Evolutionary conservation across 2,329 filamentous ascomycete genomes (phyloP).

Genomic region (Alternaria alternata): DNA sequence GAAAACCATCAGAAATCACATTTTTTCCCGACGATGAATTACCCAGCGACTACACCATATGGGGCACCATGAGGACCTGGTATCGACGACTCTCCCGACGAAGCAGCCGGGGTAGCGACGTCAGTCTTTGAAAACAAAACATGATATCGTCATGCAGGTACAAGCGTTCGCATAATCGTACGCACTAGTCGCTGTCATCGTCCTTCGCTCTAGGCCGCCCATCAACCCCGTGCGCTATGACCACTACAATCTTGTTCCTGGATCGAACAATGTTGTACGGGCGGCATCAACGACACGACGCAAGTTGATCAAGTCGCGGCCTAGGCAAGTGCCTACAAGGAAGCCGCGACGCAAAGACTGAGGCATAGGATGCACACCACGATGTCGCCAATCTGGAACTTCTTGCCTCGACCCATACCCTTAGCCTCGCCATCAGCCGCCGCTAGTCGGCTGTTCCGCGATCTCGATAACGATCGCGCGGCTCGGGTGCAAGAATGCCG

Average conservation of each 20-base stretch:
- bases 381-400: not conserved
- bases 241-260: slow-evolving; percentile 59
- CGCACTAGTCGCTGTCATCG: slow-evolving; percentile 11
- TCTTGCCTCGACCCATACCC: not conserved
- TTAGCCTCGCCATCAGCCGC: not conserved
- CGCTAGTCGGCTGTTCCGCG: not conserved
- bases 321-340: not conserved
- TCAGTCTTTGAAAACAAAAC: slow-evolving; percentile 9
- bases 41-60: slow-evolving; percentile 1
- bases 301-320: too few relatives aligned
- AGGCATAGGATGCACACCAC: not conserved
- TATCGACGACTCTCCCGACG: slow-evolving; percentile 12
- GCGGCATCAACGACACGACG: slow-evolving; percentile 52
- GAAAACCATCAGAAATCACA: not conserved
- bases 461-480: not conserved
- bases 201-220: slow-evolving; percentile 51
- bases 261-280: slow-evolving; percentile 56
- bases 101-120: slow-evolving; percentile 7
- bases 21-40: slow-evolving; percentile 7
- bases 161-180: slow-evolving; percentile 7
- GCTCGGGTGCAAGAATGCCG: not conserved
- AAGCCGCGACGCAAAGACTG: not conserved
- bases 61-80: slow-evolving; percentile 11
- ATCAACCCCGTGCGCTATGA: slow-evolving; percentile 59
- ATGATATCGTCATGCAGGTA: slow-evolving; percentile 17